These are phyloP conservation scores for Aspergillus tanneri DNA, from an alignment of 2,329 filamentous ascomycete species.

Conservation along the genomic window DNA sequence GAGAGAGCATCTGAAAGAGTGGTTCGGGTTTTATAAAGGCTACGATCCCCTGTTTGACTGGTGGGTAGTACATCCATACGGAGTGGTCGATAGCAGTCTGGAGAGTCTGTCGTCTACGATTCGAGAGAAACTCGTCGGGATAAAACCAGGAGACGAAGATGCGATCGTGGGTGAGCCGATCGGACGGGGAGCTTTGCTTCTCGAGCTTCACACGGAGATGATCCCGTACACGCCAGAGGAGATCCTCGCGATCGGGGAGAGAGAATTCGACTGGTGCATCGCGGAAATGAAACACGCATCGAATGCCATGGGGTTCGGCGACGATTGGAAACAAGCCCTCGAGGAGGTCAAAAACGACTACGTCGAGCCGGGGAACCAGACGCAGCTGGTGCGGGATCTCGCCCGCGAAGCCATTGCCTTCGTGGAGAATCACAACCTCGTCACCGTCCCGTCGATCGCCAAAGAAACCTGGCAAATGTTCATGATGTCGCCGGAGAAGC, in stretches of 20 bases:
- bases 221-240: background rate
- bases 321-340: slow-evolving; percentile 55
- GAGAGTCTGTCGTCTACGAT: background rate
- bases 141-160: background rate
- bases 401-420: slow-evolving; percentile 54
- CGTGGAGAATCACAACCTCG: slow-evolving; percentile 54
- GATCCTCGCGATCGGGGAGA: background rate
- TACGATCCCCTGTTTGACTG: slow-evolving; percentile 60
- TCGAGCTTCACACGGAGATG: background rate
- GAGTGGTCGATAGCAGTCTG: slow-evolving; percentile 38
- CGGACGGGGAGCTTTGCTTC: background rate
- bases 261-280: slow-evolving; percentile 50
- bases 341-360: slow-evolving; percentile 57
- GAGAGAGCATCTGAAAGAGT: slow-evolving; percentile 46
- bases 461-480: slow-evolving; percentile 56
- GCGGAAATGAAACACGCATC: slow-evolving; percentile 55
- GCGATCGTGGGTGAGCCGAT: background rate
- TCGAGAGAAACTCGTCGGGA: background rate
- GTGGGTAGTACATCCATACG: slow-evolving; percentile 54
- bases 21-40: slow-evolving; percentile 52
- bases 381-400: slow-evolving; percentile 53
- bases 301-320: slow-evolving; percentile 47
- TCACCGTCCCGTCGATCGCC: slow-evolving; percentile 56
- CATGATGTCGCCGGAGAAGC: slow-evolving; percentile 56
- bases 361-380: slow-evolving; percentile 56